Base-by-base conservation (phyloP, 257 asterid genomes). In the Solanum tacnaense region DNA sequence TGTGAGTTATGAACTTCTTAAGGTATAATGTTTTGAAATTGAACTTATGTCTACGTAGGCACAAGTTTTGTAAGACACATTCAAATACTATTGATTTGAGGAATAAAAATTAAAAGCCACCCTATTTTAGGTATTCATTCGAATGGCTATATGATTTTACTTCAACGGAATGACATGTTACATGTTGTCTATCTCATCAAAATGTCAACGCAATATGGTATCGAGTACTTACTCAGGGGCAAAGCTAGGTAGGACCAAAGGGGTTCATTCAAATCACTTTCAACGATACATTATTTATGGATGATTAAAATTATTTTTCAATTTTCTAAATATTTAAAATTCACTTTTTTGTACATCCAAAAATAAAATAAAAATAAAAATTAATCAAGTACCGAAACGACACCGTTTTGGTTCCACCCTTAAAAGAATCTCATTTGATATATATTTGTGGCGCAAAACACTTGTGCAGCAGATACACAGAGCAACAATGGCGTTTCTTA, bases 401-500 rank as follows among this genome's bases (percentile, higher is more conserved):
- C 86, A 65, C 32, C 70, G 41, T 82, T 29, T 70, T 70, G 5
- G 9, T 70, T 13, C 38, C 38, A 29, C 38, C 3, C 41, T 82
- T 83, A 4, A 52, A 18, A 25, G 39, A 44, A 46, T 56, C 73
- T 52, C 8, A 32, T 83, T 74, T 74, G 52, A 74, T 74, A 36
- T 65, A 31, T 13, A 74, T 74, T 74, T 74, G 83, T 74, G 83
- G 83, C 83, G 83, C 83, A 74, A 35, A 74, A 35, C 29, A 34
- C 81, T 73, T 34, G 81, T 4, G 46, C 32, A 36, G 46, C 32
- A 36, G 9, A 36, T 49, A n/a, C 56, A 6, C 74, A 10, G 31
- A 62, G 29, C 32, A 81, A 46, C 93, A 83, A 94, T 93, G 98
- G 96, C 95, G 79, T 86, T 91, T 94, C 89, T 93, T 62, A 38